Evolutionary conservation across 148 eudicot genomes (phyloP).

Genomic region (Persicaria tinctoria): DNA sequence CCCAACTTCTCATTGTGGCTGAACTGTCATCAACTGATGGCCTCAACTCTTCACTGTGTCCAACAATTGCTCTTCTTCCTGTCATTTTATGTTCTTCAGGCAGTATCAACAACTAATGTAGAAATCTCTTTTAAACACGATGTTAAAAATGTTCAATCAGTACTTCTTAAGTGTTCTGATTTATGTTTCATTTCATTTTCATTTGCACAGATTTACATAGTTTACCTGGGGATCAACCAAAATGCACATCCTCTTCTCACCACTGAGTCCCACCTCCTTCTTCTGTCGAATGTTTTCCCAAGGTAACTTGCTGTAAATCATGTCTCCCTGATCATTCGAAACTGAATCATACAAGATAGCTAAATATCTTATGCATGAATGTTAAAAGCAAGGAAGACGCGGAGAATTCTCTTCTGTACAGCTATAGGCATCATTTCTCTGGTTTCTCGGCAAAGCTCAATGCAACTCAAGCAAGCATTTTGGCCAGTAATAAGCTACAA

Average conservation of each 20-base stretch:
- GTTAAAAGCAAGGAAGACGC: constrained; percentile 4
- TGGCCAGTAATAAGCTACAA: neutral
- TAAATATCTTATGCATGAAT: neutral
- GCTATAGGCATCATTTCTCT: constrained; percentile 8
- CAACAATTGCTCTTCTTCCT: neutral
- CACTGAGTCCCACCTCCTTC: constrained; percentile 1
- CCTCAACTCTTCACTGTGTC: constrained; percentile 4
- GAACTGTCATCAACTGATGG: neutral
- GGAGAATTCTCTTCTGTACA: constrained; percentile 7
- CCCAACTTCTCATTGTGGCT: neutral
- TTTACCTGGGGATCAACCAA: constrained; percentile 7
- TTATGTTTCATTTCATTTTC: neutral
- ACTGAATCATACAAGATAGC: neutral
- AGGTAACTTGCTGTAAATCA: constrained; percentile 1
- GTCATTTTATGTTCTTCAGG: constrained; percentile 9
- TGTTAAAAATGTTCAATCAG: neutral
- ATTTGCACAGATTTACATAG: neutral
- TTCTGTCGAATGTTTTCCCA: constrained; percentile 1
- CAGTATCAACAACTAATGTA: constrained; percentile 5
- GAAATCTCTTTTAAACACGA: neutral
- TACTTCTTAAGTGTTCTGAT: neutral
- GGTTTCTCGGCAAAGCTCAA: constrained; percentile 11
- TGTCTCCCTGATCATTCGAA: neutral
- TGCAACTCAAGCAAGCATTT: constrained; percentile 6
- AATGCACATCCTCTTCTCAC: constrained; percentile 3